Evolutionary conservation across 2,329 filamentous ascomycete species (phyloP).

Genomic region (Colletotrichum sublineola): DNA sequence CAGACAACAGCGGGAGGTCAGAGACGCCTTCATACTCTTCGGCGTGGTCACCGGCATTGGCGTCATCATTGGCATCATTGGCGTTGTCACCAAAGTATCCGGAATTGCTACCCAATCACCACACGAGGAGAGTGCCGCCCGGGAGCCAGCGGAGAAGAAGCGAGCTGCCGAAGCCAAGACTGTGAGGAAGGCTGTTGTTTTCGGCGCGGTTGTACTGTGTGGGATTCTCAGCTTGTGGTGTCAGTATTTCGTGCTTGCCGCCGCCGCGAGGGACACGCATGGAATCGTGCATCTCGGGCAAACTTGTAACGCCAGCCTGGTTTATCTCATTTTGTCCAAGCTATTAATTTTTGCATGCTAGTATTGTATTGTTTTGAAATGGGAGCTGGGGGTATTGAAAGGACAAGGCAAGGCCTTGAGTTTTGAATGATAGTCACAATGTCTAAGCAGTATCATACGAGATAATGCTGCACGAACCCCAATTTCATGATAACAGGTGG

Average conservation of each 20-base stretch:
- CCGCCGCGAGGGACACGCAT: conserved; percentile 7
- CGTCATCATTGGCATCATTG: neutral
- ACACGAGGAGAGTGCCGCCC: neutral
- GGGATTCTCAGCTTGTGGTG: conserved; percentile 9
- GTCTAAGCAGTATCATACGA: neutral
- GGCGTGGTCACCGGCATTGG: neutral
- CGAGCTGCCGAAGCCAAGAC: neutral
- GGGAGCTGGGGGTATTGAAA: too few relatives aligned
- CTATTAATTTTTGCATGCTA: neutral
- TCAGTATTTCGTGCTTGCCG: conserved; percentile 8
- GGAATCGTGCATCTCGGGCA: neutral
- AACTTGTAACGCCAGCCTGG: neutral
- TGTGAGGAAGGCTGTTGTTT: neutral
- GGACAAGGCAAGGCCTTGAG: neutral
- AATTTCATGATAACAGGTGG: too few relatives aligned
- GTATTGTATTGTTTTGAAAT: neutral
- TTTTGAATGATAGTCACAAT: neutral
- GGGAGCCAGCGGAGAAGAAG: neutral
- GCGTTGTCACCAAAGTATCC: too few relatives aligned
- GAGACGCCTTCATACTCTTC: neutral
- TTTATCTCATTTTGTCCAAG: conserved; percentile 9
- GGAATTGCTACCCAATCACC: neutral
- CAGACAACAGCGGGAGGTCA: neutral
- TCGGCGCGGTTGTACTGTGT: neutral
- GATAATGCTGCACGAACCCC: neutral